These are phyloP conservation scores for Prinsepia uniflora DNA, from an alignment of 306 rosid genomes.

Conservation along the genomic window DNA sequence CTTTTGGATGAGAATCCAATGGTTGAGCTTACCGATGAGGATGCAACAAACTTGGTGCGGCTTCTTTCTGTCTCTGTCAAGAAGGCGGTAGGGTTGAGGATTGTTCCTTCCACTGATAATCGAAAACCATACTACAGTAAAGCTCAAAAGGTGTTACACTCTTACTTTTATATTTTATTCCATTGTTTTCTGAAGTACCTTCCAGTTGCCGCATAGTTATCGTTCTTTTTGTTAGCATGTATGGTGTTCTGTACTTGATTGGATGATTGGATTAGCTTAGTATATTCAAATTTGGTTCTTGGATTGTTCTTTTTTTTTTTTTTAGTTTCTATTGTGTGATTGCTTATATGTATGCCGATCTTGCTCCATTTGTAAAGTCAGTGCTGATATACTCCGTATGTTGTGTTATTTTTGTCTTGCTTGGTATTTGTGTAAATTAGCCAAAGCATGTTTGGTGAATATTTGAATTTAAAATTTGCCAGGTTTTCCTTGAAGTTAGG, in stretches of 20 bases:
- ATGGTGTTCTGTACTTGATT: not conserved
- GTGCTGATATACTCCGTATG: not conserved
- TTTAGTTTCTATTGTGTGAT: not conserved
- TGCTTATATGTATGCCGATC: slow-evolving; percentile 12
- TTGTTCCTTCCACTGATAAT: slow-evolving; percentile 80
- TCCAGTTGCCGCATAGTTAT: not conserved
- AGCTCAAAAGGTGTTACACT: slow-evolving; percentile 78
- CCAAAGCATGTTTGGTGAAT: not conserved
- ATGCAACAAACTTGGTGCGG: slow-evolving; percentile 90
- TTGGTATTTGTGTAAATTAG: not conserved
- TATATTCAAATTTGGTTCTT: slow-evolving; percentile 1
- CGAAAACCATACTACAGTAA: slow-evolving; percentile 74
- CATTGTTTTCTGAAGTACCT: not conserved
- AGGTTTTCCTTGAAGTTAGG: slow-evolving; percentile 10
- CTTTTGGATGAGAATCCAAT: slow-evolving; percentile 77
- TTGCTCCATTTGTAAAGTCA: not conserved
- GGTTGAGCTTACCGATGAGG: slow-evolving; percentile 74
- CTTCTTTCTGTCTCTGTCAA: slow-evolving; percentile 87
- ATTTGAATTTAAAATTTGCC: not conserved
- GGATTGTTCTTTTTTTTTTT: too few species aligned
- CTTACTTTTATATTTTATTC: slow-evolving; percentile 22
- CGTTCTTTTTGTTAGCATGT: not conserved
- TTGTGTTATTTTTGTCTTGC: slow-evolving; percentile 8
- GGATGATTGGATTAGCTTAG: not conserved
- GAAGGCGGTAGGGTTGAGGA: slow-evolving; percentile 96